These are phyloP conservation scores for Aspergillus amoenus DNA, from an alignment of 2,329 filamentous ascomycete genomes.

Conservation along the genomic window DNA sequence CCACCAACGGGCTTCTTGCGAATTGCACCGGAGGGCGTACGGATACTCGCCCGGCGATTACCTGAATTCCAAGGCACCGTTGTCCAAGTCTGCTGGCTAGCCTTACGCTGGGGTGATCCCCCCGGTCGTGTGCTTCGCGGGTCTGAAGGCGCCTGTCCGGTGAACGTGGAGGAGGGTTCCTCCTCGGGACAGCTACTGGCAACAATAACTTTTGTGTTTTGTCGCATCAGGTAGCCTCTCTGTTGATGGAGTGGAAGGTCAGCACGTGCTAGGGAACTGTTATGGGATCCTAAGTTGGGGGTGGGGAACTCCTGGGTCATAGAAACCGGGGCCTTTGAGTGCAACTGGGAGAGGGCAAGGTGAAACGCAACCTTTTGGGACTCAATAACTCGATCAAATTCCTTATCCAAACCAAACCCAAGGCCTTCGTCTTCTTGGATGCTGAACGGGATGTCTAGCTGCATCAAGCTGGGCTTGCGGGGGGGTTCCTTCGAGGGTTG, in stretches of 20 bases:
- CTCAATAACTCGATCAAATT: slow-evolving; percentile 94
- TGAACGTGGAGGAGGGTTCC: slow-evolving; percentile 38
- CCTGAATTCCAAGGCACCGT: slow-evolving; percentile 96
- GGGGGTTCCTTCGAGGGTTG: slow-evolving; percentile 31
- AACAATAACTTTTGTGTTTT: slow-evolving; percentile 95
- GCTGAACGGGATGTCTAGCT: slow-evolving; percentile 78
- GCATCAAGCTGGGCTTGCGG: slow-evolving; percentile 72
- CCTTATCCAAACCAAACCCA: slow-evolving; percentile 81
- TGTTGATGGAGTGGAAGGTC: slow-evolving; percentile 65
- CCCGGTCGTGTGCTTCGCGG: slow-evolving; percentile 58
- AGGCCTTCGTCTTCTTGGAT: slow-evolving; percentile 63
- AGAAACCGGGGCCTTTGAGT: slow-evolving; percentile 16
- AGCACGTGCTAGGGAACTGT: slow-evolving; percentile 50
- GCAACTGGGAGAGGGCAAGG: slow-evolving; percentile 42
- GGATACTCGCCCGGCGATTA: slow-evolving; percentile 64
- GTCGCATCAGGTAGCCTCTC: slow-evolving; percentile 97
- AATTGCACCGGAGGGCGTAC: slow-evolving; percentile 57
- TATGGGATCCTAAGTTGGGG: slow-evolving; percentile 14
- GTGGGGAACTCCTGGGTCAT: slow-evolving; percentile 13
- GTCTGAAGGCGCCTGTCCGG: slow-evolving; percentile 25
- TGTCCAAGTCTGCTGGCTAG: slow-evolving; percentile 87
- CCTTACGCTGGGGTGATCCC: slow-evolving; percentile 71
- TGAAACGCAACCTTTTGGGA: slow-evolving; percentile 84
- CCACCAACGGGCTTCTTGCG: slow-evolving; percentile 63
- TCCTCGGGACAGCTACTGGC: slow-evolving; percentile 73